Conservation (phyloP, 805 yeast genomes). For the Metschnikowia lochheadii region DNA sequence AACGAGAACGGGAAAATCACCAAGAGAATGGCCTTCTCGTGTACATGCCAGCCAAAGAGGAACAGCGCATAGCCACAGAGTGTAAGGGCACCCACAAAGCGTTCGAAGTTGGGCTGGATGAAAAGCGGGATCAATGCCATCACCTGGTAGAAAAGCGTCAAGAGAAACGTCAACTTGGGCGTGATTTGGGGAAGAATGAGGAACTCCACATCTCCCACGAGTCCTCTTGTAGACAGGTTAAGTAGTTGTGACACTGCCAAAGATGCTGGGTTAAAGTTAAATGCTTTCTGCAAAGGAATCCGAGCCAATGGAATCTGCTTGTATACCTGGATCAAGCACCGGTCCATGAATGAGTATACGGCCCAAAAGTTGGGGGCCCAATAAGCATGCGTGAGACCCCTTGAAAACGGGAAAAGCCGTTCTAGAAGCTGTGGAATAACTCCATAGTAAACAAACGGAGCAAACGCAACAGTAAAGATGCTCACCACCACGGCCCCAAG, state of each 20-base stretch:
- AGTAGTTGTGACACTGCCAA: constrained; percentile 30
- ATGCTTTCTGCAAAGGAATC: constrained; percentile 25
- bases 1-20: constrained; percentile 86
- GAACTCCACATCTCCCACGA: constrained; percentile 88
- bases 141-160: constrained; percentile 81
- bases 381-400: constrained; percentile 96
- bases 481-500: constrained; percentile 59
- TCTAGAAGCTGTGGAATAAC: constrained; percentile 60
- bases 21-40: constrained; percentile 92
- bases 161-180: constrained; percentile 70
- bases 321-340: constrained; percentile 52
- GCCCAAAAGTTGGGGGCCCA: constrained; percentile 99
- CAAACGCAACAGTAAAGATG: constrained; percentile 67
- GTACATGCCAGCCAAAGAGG: constrained; percentile 98
- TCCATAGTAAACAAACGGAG: constrained; percentile 63
- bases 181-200: constrained; percentile 73
- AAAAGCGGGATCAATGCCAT: constrained; percentile 70
- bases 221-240: constrained; percentile 62
- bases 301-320: constrained; percentile 31
- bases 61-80: constrained; percentile 89
- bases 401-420: constrained; percentile 85
- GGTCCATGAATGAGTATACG: constrained; percentile 76
- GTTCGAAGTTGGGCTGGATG: constrained; percentile 65
- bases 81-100: constrained; percentile 81
- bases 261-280: constrained; percentile 45